Base-by-base conservation (phyloP, 2,329 filamentous ascomycete species). In the Beauveria caledonica region DNA sequence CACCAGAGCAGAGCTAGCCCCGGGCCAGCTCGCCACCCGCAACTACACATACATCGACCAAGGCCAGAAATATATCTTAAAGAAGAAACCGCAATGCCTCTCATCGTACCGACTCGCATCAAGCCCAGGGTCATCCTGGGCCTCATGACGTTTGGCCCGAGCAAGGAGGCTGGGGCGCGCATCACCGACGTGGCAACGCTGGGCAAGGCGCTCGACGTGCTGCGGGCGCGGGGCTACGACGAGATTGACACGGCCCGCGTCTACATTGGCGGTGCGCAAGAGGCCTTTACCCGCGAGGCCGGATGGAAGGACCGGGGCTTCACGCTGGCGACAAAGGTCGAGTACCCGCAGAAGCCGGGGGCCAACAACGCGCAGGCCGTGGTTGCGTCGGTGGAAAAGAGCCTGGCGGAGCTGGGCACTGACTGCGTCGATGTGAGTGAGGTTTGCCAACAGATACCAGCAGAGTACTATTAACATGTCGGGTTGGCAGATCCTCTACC, bases 161-260 rank as follows among this genome's bases (percentile, higher is more conserved):
- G 84, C 61, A 79, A 80, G 62, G 66, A 70, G 13, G 66, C 70
- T 13, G 90, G 89, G 40, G 89, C 87, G 49, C 86, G 90, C 50
- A 86, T 96, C 68, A 92, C 89, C 10, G 76, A 79, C 60, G 36
- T 80, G 2, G 72, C 84, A 61, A 86, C 88, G 48, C 91, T 87
- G 77, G 89, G 86, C 66, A 82, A 82, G 66, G 82, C 82, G 48
- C 83, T 96, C 42, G 87, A 93, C 70, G 79, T 86, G 64, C 85
- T 96, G 69, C 88, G 93, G 72, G 76, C 79, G n/a, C 81, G 86
- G 61, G 90, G 90, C 42, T 93, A 95, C 76, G 86, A 86, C 69
- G 92, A 96, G 70, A 75, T 96, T 42, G 92, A 96, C 71, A 96
- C 92, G 1, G 90, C 92, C 0, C 83, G 90, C 27, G 70, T 84